phyloP scores from a whole-genome alignment of 2,329 filamentous ascomycete species.

The Pseudocercospora eumusae region DNA sequence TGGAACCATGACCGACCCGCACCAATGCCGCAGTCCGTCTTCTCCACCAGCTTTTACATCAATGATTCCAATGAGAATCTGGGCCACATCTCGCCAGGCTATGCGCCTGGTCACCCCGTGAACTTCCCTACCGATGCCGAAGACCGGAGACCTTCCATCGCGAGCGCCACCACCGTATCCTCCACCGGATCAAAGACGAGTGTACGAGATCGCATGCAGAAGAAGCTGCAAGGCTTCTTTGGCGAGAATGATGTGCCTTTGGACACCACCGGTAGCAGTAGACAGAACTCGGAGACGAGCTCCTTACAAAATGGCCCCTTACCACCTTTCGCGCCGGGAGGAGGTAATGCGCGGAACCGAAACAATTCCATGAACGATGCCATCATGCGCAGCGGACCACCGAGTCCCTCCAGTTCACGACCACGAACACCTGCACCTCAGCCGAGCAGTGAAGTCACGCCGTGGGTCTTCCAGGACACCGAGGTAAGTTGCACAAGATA shows the following conservation, averaged over 20 bases:
- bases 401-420: constrained; percentile 73
- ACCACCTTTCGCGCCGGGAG: constrained; percentile 56
- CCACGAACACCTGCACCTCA: constrained; percentile 68
- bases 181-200: constrained; percentile 79
- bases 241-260: constrained; percentile 74
- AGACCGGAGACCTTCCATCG: constrained; percentile 80
- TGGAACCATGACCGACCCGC: constrained; percentile 32
- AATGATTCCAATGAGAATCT: constrained; percentile 74
- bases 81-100: constrained; percentile 68
- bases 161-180: constrained; percentile 82
- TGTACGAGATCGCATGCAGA: constrained; percentile 69
- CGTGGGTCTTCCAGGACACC: constrained; percentile 81
- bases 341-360: constrained; percentile 62
- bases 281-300: constrained; percentile 65
- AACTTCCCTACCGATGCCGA: constrained; percentile 62
- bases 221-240: constrained; percentile 88
- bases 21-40: constrained; percentile 49
- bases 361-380: constrained; percentile 79
- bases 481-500: constrained; percentile 31
- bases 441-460: constrained; percentile 79
- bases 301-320: constrained; percentile 39
- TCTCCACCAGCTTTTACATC: constrained; percentile 60
- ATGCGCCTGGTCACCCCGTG: constrained; percentile 58
- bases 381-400: constrained; percentile 54
- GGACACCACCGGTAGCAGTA: constrained; percentile 50